Base-by-base conservation (phyloP, 495 filamentous ascomycete genomes). In the Penicillium angulare region DNA sequence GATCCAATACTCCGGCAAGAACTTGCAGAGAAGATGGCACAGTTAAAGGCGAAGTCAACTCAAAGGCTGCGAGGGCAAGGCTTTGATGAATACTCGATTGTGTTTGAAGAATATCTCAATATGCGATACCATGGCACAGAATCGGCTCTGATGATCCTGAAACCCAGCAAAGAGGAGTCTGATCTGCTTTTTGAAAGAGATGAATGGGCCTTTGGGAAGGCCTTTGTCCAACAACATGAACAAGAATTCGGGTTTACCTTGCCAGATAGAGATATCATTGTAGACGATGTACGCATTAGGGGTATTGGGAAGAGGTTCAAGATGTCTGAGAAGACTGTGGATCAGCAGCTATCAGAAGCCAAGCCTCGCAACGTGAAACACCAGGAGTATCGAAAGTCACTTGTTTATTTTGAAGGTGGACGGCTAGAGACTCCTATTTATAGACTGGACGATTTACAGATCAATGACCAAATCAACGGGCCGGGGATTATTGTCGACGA, bases 201-300 rank as follows among this genome's bases (percentile, higher is more conserved):
- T 43, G 80, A 84, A 29, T 45, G 77, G 75, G 89, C 82, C 3
- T 96, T 89, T 65, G 88, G 84, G 5, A 81, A 85, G 52, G 90
- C 87, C 0, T 98, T 98, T 53, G 76, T 92, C 10, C 80, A 80
- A 57, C 87, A 95, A 45, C 92, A 98, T 60, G 82, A 91, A 29
- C 92, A 92, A 57, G 93, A 97, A 60, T 98, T 97, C 65, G 92
- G 90, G 0, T 97, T 98, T 60, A 92, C 89, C 1, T 73, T 96
- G 2, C 89, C 91, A 7, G 53, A 50, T 38, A 77, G 92, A 41
- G 88, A 96, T 57, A 90, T 97, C 34, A 88, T 97, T 43, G 82
- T 97, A 20, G 93, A 97, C 49, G 92, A 96, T 67, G 86, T 97
- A 9, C 83, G 93, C 16, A 89, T 92, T 7, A 75, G 92, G 46